Evolutionary conservation across 495 filamentous ascomycete genomes (phyloP), one percentile per base, ranked within the genome.

Genomic region (Cenococcum geophilum): DNA sequence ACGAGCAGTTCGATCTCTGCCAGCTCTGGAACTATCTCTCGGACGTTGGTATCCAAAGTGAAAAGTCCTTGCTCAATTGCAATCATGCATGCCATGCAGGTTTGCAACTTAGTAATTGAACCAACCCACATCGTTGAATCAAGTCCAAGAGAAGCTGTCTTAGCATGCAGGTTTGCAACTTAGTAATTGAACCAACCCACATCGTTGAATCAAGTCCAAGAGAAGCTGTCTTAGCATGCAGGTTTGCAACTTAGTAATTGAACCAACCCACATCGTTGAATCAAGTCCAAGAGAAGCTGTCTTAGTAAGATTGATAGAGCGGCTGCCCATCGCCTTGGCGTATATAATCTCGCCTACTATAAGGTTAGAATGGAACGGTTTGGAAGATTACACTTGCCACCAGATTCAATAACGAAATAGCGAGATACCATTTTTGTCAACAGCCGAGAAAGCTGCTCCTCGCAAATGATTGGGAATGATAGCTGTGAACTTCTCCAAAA

Each of bases 61-160:
- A 74, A 58, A 27, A 71, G 63, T 8, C 73, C 73, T 43, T 61
- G 66, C 37, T 74, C 73, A 12, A 75, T 68, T 22, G 64, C 61
- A 45, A 69, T 64, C 52, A 73, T 61, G n/a, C 66, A 69, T 0
- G 73, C 73, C 11, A 75, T 60, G 10, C 69, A 66, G 4, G 73
- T 74, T 49, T 70, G 62, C 2, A 75, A 63, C 55, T 75, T 73
- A n/a, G 65, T 70, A 59, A 72, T 68, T 0, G 73, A 75, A 23
- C 68, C 71, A 50, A 69, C 59, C 52, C 62, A 55, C 55, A 58
- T 59, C 5, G 48, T 55, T 14, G 61, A 64, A 47, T 64, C 57
- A 22, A 64, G 56, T 18, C 35, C 22, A 4, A 64, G 27, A 16
- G 61, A 56, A 10, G 40, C 23, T 32, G 43, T 21, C 11, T 59